These are phyloP conservation scores for Knufia petricola DNA, from an alignment of 2,329 filamentous ascomycete genomes.

Conservation along the genomic window DNA sequence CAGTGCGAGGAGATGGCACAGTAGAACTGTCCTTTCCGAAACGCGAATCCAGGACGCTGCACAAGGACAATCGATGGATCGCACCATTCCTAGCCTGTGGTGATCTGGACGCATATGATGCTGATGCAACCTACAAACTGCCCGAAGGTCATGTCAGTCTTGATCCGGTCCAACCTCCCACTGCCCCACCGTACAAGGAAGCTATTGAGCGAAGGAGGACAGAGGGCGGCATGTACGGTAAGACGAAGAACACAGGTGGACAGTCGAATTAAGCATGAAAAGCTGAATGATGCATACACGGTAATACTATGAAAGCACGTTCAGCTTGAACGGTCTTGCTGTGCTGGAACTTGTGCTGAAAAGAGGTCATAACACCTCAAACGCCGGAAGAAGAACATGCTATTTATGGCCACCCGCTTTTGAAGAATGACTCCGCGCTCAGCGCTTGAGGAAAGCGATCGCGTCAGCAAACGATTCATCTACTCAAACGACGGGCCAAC, in stretches of 20 bases:
- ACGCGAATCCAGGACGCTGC: conserved; percentile 29
- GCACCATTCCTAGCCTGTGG: conserved; percentile 96
- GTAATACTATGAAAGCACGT: neutral
- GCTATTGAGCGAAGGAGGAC: conserved; percentile 75
- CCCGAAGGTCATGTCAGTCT: conserved; percentile 78
- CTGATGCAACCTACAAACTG: conserved; percentile 80
- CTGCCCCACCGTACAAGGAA: conserved; percentile 86
- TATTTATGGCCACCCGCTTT: too few relatives aligned
- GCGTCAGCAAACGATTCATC: too few relatives aligned
- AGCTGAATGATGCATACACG: neutral
- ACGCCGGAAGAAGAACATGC: too few relatives aligned
- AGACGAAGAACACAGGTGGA: conserved; percentile 43
- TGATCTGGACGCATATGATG: conserved; percentile 87
- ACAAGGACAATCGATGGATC: conserved; percentile 56
- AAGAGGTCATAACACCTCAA: too few relatives aligned
- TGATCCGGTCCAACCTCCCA: conserved; percentile 89
- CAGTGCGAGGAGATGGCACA: conserved; percentile 26
- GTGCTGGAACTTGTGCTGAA: too few relatives aligned
- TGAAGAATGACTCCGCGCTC: too few relatives aligned
- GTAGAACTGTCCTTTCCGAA: conserved; percentile 30
- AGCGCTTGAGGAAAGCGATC: too few relatives aligned
- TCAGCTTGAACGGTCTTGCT: neutral
- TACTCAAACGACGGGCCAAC: neutral
- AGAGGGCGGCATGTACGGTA: conserved; percentile 67
- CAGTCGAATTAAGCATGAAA: neutral